Conservation (phyloP, 1,284 basidiomycete genomes). For the Cryptococcus maquisensis region DNA sequence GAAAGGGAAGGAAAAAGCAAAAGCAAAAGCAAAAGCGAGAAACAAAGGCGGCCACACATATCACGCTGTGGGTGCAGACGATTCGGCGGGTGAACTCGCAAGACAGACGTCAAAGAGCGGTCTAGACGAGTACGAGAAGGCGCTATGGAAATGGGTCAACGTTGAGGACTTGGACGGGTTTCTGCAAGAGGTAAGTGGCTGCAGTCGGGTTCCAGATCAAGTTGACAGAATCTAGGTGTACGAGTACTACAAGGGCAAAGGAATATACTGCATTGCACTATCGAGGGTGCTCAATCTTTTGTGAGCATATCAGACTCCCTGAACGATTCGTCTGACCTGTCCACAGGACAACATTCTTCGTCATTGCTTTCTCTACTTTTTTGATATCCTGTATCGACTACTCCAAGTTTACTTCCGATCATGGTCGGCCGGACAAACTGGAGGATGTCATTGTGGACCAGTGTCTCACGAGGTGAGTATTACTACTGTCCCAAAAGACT, state of each 20-base stretch:
- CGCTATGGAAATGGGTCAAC: constrained; percentile 98
- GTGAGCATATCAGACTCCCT: constrained; percentile 55
- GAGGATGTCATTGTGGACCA: constrained; percentile 72
- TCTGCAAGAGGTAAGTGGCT: constrained; percentile 69
- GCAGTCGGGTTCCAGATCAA: neutral
- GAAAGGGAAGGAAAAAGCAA: constrained; percentile 30
- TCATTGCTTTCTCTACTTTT: constrained; percentile 94
- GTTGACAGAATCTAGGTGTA: constrained; percentile 55
- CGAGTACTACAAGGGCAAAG: constrained; percentile 91
- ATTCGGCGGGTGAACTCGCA: constrained; percentile 30
- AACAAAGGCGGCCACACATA: constrained; percentile 22
- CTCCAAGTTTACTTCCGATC: constrained; percentile 56
- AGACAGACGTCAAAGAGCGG: constrained; percentile 47
- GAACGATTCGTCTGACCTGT: neutral
- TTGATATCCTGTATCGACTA: constrained; percentile 94
- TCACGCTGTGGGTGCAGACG: constrained; percentile 43
- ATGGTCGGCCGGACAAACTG: constrained; percentile 54
- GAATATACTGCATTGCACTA: constrained; percentile 88
- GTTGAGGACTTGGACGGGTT: constrained; percentile 94
- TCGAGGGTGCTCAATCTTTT: constrained; percentile 82
- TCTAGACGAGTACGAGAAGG: constrained; percentile 77
- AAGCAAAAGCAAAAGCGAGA: constrained; percentile 27
- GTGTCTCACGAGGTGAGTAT: constrained; percentile 70
- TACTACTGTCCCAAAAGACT: neutral
- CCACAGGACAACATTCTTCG: constrained; percentile 87